These are phyloP conservation scores for Cyclotella choctawhatcheeana DNA, from an alignment of 108 stramenopile species.

Conservation along the genomic window DNA sequence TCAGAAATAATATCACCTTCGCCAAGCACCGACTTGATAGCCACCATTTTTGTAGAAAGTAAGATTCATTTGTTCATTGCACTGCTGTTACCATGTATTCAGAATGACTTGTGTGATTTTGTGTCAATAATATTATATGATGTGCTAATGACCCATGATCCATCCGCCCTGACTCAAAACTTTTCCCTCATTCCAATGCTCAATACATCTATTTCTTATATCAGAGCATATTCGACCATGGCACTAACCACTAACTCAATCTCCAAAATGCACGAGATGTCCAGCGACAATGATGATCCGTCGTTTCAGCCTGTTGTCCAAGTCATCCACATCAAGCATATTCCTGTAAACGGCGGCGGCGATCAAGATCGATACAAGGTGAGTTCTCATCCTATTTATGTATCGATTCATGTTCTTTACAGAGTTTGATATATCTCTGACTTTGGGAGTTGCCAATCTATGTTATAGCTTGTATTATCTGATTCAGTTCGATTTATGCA, in stretches of 20 bases:
- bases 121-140: too few relatives aligned
- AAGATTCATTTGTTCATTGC: too few relatives aligned
- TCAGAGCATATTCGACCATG: too few relatives aligned
- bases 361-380: constrained; percentile 32
- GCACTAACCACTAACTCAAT: constrained; percentile 49
- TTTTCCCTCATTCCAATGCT: too few relatives aligned
- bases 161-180: too few relatives aligned
- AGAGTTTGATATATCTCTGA: not conserved
- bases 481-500: constrained; percentile 84
- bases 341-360: constrained; percentile 19
- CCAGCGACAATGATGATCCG: constrained; percentile 31
- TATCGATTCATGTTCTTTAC: not conserved
- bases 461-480: constrained; percentile 52
- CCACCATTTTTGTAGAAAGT: too few relatives aligned
- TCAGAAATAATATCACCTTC: too few relatives aligned
- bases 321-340: constrained; percentile 61
- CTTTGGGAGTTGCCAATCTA: not conserved
- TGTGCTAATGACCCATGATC: too few relatives aligned
- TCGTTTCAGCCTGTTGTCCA: constrained; percentile 65
- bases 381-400: not conserved
- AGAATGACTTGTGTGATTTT: too few relatives aligned
- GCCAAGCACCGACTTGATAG: too few relatives aligned
- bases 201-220: too few relatives aligned
- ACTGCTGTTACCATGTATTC: too few relatives aligned
- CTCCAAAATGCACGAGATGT: constrained; percentile 31